Base-by-base conservation (phyloP, 352 stramenopile species). In the Globisporangium paddicum region DNA sequence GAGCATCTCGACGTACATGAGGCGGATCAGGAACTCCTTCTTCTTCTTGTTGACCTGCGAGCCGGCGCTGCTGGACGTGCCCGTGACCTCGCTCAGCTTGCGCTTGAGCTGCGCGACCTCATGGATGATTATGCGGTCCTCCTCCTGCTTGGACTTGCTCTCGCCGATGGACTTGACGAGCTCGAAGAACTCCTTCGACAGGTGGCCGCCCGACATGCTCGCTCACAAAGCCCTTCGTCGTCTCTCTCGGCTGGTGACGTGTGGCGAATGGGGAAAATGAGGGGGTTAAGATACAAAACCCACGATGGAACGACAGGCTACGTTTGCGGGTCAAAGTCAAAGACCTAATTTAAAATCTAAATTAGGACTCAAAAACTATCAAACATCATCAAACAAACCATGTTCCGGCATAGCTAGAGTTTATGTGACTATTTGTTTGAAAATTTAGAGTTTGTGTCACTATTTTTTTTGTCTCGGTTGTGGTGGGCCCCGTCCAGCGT, bases 1-100 rank as follows among this genome's bases (percentile, higher is more conserved):
- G 46, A 99, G 86, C 98, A 99, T 99, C 77, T 99, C 98, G 55
- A 99, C 97, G 83, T 99, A 99, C 72, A 99, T 96, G 54, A 99
- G 80, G 46, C 97, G 89, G 48, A 99, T 98, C 28, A 99, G 75
- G 67, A 99, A 99, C 82, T 99, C 97, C 73, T 98, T 98, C 64
- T 97, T 98, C 74, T 98, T 97, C 77, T 98, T 98, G 79, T 94
- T 93, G 3, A 87, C 79, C 55, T 91, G 76, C 56, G 72, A 83
- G 55, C 79, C 79, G 28, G 83, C 79, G 60, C 73, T 87, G 63
- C 77, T 84, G 54, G 79, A 89, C 66, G 83, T 83, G 46, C 79
- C 71, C 44, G 83, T 92, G 48, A 92, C 77, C 51, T 96, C 87
- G 68, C 72, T 89, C 55, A 99, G 85, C 73, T 98, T 98, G 68